Conservation (phyloP, 148 eudicot genomes). For the Heliamphora exappendiculata region DNA sequence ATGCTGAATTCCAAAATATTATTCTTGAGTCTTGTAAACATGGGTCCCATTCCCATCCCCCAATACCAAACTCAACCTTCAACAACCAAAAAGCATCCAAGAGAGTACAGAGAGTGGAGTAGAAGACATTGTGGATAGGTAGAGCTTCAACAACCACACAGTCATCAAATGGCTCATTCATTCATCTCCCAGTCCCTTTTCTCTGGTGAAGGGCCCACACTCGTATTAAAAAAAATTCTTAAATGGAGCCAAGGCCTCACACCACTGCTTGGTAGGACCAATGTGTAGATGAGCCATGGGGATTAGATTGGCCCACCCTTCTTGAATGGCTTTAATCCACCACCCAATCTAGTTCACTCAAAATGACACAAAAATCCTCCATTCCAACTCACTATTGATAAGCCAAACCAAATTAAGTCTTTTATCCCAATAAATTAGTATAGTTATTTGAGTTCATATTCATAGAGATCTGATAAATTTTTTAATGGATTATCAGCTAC, state of each 20-base stretch:
- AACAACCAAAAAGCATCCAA: not conserved
- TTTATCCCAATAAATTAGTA: no score
- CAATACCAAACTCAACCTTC: not conserved
- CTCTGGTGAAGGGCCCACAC: not conserved
- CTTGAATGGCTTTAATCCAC: slow-evolving; percentile 21
- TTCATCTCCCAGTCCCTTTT: not conserved
- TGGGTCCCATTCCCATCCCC: not conserved
- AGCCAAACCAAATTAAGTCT: no score
- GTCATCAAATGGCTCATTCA: not conserved
- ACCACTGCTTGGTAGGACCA: not conserved
- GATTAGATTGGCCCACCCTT: not conserved
- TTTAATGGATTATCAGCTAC: no score
- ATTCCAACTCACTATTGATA: not conserved
- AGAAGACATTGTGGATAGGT: slow-evolving; percentile 13
- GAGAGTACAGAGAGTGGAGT: not conserved
- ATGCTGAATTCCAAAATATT: not conserved
- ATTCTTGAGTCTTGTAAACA: not conserved
- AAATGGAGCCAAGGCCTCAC: not conserved
- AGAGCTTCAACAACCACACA: slow-evolving; percentile 16
- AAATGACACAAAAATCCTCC: not conserved
- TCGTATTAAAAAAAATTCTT: not conserved
- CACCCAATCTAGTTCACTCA: slow-evolving; percentile 15
- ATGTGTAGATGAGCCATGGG: slow-evolving; percentile 1
- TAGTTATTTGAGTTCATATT: no score
- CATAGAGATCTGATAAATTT: no score